Evolutionary conservation across 2,329 filamentous ascomycete genomes (phyloP).

Genomic region (Aspergillus pseudonomiae): DNA sequence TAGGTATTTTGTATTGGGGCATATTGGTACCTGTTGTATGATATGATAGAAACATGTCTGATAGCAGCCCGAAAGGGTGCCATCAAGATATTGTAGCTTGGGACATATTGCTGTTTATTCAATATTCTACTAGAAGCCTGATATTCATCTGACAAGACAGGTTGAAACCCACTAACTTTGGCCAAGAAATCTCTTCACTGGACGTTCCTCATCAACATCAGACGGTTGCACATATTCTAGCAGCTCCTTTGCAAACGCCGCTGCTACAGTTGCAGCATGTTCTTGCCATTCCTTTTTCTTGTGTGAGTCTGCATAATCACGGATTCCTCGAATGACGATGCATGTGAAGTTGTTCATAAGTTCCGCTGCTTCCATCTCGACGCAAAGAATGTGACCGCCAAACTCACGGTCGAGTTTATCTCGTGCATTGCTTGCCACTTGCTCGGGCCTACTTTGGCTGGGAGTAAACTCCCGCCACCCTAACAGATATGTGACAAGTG

Average conservation of each 20-base stretch:
- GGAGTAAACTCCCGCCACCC: too few species aligned
- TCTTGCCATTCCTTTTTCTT: not conserved
- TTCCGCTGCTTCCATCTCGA: not conserved
- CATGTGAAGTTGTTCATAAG: not conserved
- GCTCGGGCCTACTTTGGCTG: too few species aligned
- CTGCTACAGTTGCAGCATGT: not conserved
- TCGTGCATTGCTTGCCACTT: not conserved
- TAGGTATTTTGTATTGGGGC: not conserved
- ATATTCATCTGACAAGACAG: too few species aligned
- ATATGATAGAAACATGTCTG: not conserved
- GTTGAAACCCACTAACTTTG: too few species aligned
- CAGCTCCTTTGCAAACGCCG: not conserved
- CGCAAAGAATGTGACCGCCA: not conserved
- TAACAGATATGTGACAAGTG: not conserved
- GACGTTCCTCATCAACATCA: too few species aligned
- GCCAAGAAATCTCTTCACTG: too few species aligned
- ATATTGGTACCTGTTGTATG: too few species aligned
- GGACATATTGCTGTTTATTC: not conserved
- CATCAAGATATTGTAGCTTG: not conserved
- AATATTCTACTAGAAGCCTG: not conserved
- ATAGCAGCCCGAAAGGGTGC: not conserved
- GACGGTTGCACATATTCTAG: not conserved
- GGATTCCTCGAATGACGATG: constrained; percentile 3
- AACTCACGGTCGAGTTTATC: not conserved
- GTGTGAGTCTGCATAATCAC: not conserved